Evolutionary conservation across 495 filamentous ascomycete genomes (phyloP).

Genomic region (Penicillium verhagenii): DNA sequence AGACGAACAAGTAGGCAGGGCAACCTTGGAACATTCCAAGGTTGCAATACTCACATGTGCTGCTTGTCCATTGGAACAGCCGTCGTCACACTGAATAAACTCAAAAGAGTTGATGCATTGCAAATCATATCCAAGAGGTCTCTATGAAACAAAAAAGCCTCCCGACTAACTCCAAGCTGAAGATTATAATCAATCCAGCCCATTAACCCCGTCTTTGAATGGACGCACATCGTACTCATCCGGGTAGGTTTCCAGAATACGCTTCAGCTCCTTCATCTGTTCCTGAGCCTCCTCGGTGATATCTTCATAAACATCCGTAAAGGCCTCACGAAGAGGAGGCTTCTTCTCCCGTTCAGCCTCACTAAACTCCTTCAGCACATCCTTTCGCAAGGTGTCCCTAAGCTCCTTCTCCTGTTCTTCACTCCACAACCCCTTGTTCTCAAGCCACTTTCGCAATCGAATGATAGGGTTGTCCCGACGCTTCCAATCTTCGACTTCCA

Average conservation of each 20-base stretch:
- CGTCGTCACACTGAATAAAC: too few species aligned
- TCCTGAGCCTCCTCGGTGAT: constrained; percentile 75
- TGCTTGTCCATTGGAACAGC: too few species aligned
- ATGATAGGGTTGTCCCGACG: constrained; percentile 92
- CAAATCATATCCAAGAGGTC: neutral
- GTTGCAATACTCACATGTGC: too few species aligned
- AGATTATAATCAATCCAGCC: constrained; percentile 47
- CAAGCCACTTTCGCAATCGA: constrained; percentile 87
- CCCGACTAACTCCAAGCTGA: too few species aligned
- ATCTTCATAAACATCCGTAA: constrained; percentile 84
- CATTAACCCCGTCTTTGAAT: constrained; percentile 74
- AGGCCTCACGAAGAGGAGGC: constrained; percentile 72
- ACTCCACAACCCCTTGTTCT: constrained; percentile 76
- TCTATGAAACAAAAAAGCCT: neutral
- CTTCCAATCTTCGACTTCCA: constrained; percentile 99
- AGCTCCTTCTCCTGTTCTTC: constrained; percentile 78
- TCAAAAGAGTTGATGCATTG: neutral
- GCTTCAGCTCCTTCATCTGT: constrained; percentile 77
- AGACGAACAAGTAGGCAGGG: too few species aligned
- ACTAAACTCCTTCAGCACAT: constrained; percentile 79
- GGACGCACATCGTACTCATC: constrained; percentile 85
- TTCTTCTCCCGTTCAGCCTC: constrained; percentile 90
- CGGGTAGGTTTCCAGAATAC: constrained; percentile 80
- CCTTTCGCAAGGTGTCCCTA: constrained; percentile 62
- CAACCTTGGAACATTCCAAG: too few species aligned